Evolutionary conservation across 441 rosid species (phyloP).

Genomic region (Jatropha podagrica): DNA sequence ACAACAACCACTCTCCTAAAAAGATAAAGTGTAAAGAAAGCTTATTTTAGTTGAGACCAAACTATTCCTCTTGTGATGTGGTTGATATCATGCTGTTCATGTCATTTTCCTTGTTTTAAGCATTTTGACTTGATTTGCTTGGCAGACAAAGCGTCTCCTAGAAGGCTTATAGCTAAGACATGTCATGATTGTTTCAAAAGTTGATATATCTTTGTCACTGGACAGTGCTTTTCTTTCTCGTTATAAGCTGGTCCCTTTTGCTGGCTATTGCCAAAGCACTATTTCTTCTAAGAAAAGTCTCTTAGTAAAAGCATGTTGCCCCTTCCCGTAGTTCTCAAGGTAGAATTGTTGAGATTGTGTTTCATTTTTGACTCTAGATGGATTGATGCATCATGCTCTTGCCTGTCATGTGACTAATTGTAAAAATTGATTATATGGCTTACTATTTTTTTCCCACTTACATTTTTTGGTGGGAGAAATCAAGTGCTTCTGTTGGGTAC

Average conservation of each 20-base stretch:
- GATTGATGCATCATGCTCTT: not conserved
- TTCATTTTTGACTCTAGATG: not conserved
- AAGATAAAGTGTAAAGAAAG: not conserved
- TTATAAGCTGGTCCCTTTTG: constrained; percentile 23
- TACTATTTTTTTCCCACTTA: not conserved
- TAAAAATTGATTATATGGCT: not conserved
- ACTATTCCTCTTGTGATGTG: constrained; percentile 1
- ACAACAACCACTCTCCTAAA: not conserved
- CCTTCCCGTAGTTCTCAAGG: constrained; percentile 4
- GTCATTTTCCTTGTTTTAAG: not conserved
- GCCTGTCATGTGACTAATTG: not conserved
- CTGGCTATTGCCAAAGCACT: constrained; percentile 9
- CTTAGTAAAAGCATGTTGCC: not conserved
- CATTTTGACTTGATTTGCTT: constrained; percentile 12
- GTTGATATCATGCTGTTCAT: not conserved
- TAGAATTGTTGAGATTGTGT: not conserved
- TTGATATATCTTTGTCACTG: constrained; percentile 20
- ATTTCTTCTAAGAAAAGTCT: constrained; percentile 17
- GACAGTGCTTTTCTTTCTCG: constrained; percentile 19
- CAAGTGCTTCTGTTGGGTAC: not conserved
- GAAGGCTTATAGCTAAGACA: constrained; percentile 11
- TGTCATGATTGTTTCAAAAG: constrained; percentile 22
- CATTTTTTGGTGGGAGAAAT: not conserved
- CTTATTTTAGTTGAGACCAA: not conserved
- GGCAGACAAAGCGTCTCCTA: constrained; percentile 5